Evolutionary conservation across 1,139 yeast species (phyloP).

Genomic region (Suhomyces wounanorum): DNA sequence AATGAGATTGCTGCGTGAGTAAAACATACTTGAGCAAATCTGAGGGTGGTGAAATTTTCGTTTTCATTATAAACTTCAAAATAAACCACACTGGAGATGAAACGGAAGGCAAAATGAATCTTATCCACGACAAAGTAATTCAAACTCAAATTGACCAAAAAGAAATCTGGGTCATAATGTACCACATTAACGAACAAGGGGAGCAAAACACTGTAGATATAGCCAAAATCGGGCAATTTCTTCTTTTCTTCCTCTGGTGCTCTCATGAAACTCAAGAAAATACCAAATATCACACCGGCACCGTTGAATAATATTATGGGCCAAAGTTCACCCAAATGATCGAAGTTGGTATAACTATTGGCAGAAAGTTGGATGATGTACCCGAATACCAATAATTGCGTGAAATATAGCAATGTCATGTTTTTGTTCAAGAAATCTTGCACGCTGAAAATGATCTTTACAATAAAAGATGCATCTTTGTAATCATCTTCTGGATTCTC

Average conservation of each 20-base stretch:
- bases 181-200: constrained; percentile 32
- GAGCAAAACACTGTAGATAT: constrained; percentile 36
- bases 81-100: constrained; percentile 32
- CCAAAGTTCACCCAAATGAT: constrained; percentile 21
- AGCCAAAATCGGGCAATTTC: constrained; percentile 41
- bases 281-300: constrained; percentile 35
- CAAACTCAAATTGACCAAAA: constrained; percentile 37
- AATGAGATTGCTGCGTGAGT: constrained; percentile 28
- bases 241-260: constrained; percentile 19
- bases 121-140: constrained; percentile 40
- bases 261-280: constrained; percentile 31
- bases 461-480: constrained; percentile 12
- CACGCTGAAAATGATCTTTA: constrained; percentile 26
- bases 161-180: constrained; percentile 24
- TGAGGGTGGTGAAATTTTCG: constrained; percentile 20
- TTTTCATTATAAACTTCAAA: constrained; percentile 33
- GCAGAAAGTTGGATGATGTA: constrained; percentile 37
- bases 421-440: constrained; percentile 46
- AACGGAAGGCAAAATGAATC: constrained; percentile 33
- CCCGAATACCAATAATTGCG: constrained; percentile 36
- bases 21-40: constrained; percentile 27
- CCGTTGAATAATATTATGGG: constrained; percentile 38
- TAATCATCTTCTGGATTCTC: constrained; percentile 16
- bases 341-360: constrained; percentile 22
- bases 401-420: constrained; percentile 32